Evolutionary conservation across 1,139 yeast species (phyloP).

Genomic region (Kluyveromyces sp.): DNA sequence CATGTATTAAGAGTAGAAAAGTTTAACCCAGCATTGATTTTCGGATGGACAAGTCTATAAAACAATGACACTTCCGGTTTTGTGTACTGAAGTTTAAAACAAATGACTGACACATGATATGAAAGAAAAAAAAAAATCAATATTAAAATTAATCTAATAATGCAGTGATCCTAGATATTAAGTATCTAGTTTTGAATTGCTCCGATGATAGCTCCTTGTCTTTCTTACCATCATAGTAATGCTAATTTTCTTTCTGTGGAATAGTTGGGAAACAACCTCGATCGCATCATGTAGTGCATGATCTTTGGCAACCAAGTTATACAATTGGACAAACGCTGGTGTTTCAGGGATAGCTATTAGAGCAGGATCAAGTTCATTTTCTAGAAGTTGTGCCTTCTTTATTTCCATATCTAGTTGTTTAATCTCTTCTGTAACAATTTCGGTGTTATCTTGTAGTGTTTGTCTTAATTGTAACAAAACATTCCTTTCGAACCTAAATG

Average conservation of each 20-base stretch:
- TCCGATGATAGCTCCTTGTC: constrained; percentile 67
- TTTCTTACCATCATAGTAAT: constrained; percentile 31
- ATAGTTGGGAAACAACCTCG: constrained; percentile 51
- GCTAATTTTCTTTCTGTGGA: constrained; percentile 36
- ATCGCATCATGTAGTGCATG: constrained; percentile 63
- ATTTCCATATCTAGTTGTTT: constrained; percentile 22
- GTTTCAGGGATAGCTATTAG: constrained; percentile 38
- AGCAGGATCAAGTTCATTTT: constrained; percentile 21
- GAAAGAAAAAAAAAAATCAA: background rate
- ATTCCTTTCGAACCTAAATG: constrained; percentile 5
- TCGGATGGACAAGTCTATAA: too few species aligned
- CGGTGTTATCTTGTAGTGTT: constrained; percentile 29
- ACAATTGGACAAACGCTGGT: constrained; percentile 47
- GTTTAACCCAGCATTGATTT: too few species aligned
- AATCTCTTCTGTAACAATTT: constrained; percentile 28
- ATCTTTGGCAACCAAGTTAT: constrained; percentile 57
- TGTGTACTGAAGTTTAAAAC: too few species aligned
- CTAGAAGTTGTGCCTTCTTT: constrained; percentile 10
- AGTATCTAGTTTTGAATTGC: constrained; percentile 47
- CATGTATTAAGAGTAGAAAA: too few species aligned
- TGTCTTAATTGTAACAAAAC: constrained; percentile 6
- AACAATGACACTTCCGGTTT: too few species aligned
- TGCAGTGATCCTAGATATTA: constrained; percentile 32
- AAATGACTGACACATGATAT: background rate
- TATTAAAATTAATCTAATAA: constrained; percentile 1